Conservation (phyloP, 108 stramenopile genomes). For the Epithemia pelagica region DNA sequence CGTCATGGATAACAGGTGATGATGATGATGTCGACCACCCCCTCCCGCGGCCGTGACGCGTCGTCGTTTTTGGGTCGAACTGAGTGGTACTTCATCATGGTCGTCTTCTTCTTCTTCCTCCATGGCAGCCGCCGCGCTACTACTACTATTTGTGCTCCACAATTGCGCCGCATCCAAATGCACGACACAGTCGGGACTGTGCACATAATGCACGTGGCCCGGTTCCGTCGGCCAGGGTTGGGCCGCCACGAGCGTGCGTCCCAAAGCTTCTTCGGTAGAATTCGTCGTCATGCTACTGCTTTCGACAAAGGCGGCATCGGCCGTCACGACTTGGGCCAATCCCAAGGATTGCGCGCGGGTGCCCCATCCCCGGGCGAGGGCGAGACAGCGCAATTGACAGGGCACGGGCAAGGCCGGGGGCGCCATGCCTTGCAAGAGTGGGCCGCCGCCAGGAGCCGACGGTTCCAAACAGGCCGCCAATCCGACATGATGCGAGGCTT, state of each 20-base stretch:
- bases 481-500: not conserved
- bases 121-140: too few relatives aligned
- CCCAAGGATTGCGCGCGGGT: slow-evolving; percentile 72
- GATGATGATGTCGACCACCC: too few relatives aligned
- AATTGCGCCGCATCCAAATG: not conserved
- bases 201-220: slow-evolving; percentile 15
- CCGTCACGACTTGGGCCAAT: slow-evolving; percentile 58
- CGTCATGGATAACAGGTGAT: not conserved
- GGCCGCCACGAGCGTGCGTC: not conserved
- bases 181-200: not conserved
- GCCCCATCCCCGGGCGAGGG: slow-evolving; percentile 82
- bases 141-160: not conserved
- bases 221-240: not conserved
- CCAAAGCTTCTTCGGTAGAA: not conserved
- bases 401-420: not conserved
- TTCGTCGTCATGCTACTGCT: not conserved
- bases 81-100: not conserved
- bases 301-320: slow-evolving; percentile 38
- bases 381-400: slow-evolving; percentile 56
- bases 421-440: not conserved
- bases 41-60: not conserved
- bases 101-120: not conserved
- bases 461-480: not conserved
- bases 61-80: not conserved
- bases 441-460: not conserved